Percentiles rank a stretch among this genome's conserved stretches.
Evolutionary conservation across 2,329 filamentous ascomycete genomes (phyloP).

Genomic region (Beauveria varroae): DNA sequence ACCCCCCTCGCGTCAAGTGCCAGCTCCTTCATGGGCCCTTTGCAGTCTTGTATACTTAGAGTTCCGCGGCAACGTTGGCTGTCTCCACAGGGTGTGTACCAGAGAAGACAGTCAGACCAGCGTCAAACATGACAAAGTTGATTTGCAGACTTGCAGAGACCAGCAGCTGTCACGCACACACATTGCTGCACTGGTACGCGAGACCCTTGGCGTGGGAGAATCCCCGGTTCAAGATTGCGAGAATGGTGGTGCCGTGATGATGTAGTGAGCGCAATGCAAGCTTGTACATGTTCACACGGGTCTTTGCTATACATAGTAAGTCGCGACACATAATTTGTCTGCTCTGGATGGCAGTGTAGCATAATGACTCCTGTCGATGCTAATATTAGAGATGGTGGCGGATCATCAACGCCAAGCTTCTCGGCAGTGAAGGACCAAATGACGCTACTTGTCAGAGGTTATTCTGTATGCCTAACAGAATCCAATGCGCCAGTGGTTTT

Average conservation of each 20-base stretch:
- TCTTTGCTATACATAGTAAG: neutral
- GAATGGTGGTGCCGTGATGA: neutral
- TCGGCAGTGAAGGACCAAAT: too few relatives aligned
- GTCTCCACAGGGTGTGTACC: neutral
- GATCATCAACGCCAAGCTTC: too few relatives aligned
- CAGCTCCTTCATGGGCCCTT: neutral
- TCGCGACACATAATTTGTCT: too few relatives aligned
- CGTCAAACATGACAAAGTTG: too few relatives aligned
- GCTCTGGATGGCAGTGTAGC: too few relatives aligned
- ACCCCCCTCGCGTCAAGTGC: neutral
- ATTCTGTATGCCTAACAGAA: too few relatives aligned
- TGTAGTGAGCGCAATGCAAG: neutral
- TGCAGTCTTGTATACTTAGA: neutral
- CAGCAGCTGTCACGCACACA: neutral
- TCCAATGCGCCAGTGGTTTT: neutral
- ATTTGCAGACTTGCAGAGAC: neutral
- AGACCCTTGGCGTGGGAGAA: neutral
- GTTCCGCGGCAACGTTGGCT: neutral
- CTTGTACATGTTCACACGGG: neutral
- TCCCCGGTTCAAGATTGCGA: neutral
- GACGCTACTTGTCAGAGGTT: too few relatives aligned
- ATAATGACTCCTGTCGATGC: too few relatives aligned
- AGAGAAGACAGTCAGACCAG: too few relatives aligned
- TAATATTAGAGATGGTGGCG: too few relatives aligned
- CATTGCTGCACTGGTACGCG: neutral